Evolutionary conservation across 164 flowering plant species (phyloP).

Genomic region (Cinnamomum micranthum): DNA sequence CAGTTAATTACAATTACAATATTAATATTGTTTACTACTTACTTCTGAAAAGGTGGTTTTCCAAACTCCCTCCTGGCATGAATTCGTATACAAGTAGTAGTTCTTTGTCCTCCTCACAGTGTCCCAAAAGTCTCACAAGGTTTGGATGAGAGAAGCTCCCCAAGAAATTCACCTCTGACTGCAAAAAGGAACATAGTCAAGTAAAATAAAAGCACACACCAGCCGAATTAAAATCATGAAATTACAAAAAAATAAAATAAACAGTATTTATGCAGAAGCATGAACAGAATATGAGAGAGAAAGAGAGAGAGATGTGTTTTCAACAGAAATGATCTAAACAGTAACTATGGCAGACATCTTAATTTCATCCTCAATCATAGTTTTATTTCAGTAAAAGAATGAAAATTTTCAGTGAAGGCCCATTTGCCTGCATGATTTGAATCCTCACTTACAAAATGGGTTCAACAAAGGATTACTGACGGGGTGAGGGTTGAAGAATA

Average conservation of each 20-base stretch:
- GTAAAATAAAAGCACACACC: background rate
- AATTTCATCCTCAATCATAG: no score
- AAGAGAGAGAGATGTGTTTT: no score
- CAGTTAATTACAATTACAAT: no score
- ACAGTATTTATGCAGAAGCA: background rate
- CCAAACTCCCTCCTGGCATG: slow-evolving; percentile 85
- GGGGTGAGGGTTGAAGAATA: no score
- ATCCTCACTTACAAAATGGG: no score
- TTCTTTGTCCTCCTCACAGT: slow-evolving; percentile 64
- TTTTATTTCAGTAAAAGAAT: no score
- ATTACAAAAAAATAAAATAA: background rate
- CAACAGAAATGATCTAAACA: no score
- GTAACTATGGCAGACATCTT: no score
- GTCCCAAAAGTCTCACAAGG: slow-evolving; percentile 74
- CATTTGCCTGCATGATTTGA: no score
- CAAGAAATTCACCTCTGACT: slow-evolving; percentile 72
- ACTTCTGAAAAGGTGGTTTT: slow-evolving; percentile 86
- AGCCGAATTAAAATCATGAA: background rate
- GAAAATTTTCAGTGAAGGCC: no score
- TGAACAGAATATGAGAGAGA: no score
- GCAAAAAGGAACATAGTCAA: slow-evolving; percentile 14
- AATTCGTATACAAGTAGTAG: slow-evolving; percentile 75
- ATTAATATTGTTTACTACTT: slow-evolving; percentile 18
- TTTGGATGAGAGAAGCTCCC: slow-evolving; percentile 84
- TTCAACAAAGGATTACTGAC: no score